Evolutionary conservation across 1,284 basidiomycete species (phyloP).

Genomic region (Ganoderma leucocontextum): DNA sequence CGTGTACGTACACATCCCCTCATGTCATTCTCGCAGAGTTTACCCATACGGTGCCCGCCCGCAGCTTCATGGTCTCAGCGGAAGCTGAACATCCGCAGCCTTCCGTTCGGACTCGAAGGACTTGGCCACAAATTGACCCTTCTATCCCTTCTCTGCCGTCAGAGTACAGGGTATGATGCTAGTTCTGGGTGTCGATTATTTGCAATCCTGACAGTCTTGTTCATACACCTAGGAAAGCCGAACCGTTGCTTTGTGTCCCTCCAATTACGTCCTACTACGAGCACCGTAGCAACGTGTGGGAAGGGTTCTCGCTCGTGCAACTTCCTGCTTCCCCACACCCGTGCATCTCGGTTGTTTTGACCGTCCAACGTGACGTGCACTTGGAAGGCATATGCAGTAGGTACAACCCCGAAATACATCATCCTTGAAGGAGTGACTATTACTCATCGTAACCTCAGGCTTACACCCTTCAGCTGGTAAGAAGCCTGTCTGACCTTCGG

Average conservation of each 20-base stretch:
- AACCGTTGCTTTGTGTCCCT: no score
- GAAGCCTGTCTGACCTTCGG: not conserved
- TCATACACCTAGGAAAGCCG: no score
- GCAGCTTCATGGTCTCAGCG: no score
- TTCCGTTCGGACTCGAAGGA: no score
- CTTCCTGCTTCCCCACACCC: not conserved
- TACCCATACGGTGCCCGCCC: no score
- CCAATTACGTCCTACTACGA: no score
- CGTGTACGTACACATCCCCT: not conserved
- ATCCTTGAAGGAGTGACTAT: no score
- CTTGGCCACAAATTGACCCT: not conserved
- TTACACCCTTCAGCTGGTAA: no score
- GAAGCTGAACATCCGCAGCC: not conserved
- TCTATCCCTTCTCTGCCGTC: not conserved
- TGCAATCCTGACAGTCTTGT: not conserved
- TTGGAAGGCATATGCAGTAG: no score
- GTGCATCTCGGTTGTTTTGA: not conserved
- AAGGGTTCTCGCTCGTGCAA: not conserved
- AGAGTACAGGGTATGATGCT: not conserved
- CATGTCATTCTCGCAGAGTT: not conserved
- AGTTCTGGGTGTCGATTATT: not conserved
- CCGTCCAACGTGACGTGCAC: not conserved
- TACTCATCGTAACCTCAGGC: no score
- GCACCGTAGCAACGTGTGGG: not conserved
- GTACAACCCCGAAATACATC: no score